Evolutionary conservation across 2,329 filamentous ascomycete genomes (phyloP).

Genomic region (Ilyonectria sp.): DNA sequence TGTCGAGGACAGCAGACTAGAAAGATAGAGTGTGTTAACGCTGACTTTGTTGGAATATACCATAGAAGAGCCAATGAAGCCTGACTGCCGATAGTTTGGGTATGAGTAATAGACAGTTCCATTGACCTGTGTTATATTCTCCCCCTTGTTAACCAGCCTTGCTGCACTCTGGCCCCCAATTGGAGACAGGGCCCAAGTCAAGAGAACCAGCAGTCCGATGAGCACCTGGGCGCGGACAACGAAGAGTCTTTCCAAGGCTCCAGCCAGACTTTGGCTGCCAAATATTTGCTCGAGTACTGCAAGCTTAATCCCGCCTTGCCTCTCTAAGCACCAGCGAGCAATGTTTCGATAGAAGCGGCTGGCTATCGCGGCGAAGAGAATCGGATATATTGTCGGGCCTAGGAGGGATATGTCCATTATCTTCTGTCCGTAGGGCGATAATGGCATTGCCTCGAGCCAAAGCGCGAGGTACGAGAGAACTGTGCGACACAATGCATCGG

Average conservation of each 20-base stretch:
- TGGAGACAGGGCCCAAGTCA: conserved; percentile 24
- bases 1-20: conserved; percentile 1
- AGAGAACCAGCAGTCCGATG: conserved; percentile 2
- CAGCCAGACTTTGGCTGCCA: conserved; percentile 33
- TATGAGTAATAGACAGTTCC: conserved; percentile 10
- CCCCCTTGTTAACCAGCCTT: not conserved
- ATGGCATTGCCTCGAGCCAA: not conserved
- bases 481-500: not conserved
- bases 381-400: conserved; percentile 26
- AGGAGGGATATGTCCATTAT: not conserved
- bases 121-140: not conserved
- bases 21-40: conserved; percentile 8
- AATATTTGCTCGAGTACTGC: conserved; percentile 29
- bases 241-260: conserved; percentile 15
- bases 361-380: conserved; percentile 27
- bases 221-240: conserved; percentile 17
- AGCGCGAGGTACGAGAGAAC: not conserved
- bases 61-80: not conserved
- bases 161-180: conserved; percentile 29
- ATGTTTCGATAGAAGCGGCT: conserved; percentile 29
- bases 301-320: conserved; percentile 12
- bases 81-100: conserved; percentile 7
- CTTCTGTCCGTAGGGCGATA: conserved; percentile 1
- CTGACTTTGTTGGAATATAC: not conserved
- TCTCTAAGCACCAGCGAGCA: conserved; percentile 27